Percentiles rank a stretch among this genome's conserved stretches.
Conservation (phyloP, 2,329 filamentous ascomycete species). For the Trichothecium roseum region DNA sequence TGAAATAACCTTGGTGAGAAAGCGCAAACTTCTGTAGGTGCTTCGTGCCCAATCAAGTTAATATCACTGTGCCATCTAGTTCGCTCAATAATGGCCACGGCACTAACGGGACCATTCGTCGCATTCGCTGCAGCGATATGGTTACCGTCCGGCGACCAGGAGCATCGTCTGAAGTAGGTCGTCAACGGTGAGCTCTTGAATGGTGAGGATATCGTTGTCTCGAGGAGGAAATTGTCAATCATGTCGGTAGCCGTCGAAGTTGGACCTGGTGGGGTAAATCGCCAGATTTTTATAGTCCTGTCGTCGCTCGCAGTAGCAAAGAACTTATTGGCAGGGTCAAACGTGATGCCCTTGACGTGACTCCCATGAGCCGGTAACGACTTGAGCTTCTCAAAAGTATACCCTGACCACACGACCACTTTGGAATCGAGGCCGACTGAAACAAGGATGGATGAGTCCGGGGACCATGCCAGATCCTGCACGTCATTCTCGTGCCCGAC, state of each 20-base stretch:
- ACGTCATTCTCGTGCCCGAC: slow-evolving; percentile 98
- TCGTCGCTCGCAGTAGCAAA: slow-evolving; percentile 98
- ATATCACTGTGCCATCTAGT: slow-evolving; percentile 93
- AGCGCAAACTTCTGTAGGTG: slow-evolving; percentile 91
- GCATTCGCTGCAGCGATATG: slow-evolving; percentile 96
- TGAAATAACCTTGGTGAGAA: slow-evolving; percentile 90
- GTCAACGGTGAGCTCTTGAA: slow-evolving; percentile 90
- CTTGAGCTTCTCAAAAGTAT: slow-evolving; percentile 97
- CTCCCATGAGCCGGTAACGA: slow-evolving; percentile 87
- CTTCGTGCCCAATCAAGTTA: slow-evolving; percentile 94
- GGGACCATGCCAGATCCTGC: slow-evolving; percentile 94
- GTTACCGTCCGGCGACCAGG: slow-evolving; percentile 94
- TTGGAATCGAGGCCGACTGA: slow-evolving; percentile 97
- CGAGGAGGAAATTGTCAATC: slow-evolving; percentile 90
- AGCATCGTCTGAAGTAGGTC: slow-evolving; percentile 92
- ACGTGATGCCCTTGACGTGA: slow-evolving; percentile 97
- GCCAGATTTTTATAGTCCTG: slow-evolving; percentile 90
- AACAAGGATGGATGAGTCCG: slow-evolving; percentile 88
- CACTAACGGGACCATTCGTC: slow-evolving; percentile 93
- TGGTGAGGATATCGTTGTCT: slow-evolving; percentile 79
- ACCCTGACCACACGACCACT: slow-evolving; percentile 94
- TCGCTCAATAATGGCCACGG: slow-evolving; percentile 89
- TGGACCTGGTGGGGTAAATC: slow-evolving; percentile 81
- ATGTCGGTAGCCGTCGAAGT: slow-evolving; percentile 93
- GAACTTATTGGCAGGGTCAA: slow-evolving; percentile 98